phyloP scores from a whole-genome alignment of 2,329 filamentous ascomycete genomes.

The Blumeria hordei region DNA sequence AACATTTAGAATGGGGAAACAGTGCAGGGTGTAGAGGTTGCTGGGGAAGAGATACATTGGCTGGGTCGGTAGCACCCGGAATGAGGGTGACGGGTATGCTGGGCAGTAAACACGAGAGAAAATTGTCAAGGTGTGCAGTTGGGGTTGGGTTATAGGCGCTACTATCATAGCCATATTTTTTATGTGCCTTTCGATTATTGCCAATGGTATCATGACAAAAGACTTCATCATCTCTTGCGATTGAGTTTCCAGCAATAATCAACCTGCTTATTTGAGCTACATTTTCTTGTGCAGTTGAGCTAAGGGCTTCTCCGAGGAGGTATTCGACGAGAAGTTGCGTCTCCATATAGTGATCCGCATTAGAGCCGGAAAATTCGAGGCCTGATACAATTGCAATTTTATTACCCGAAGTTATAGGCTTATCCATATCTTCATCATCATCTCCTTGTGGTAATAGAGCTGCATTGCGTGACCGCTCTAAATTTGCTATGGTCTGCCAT shows the following conservation, averaged over 20 bases:
- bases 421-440: conserved; percentile 33
- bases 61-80: conserved; percentile 63
- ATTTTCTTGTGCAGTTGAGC: conserved; percentile 30
- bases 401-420: conserved; percentile 16
- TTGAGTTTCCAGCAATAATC: conserved; percentile 78
- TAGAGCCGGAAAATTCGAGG: conserved; percentile 54
- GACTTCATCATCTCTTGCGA: conserved; percentile 19
- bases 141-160: conserved; percentile 70
- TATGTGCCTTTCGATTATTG: conserved; percentile 22
- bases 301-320: conserved; percentile 58
- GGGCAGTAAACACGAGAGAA: conserved; percentile 59
- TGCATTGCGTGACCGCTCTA: conserved; percentile 17
- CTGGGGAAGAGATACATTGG: conserved; percentile 74
- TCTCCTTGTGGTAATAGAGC: conserved; percentile 22
- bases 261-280: conserved; percentile 54
- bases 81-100: conserved; percentile 74
- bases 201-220: conserved; percentile 12
- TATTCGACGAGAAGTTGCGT: conserved; percentile 66
- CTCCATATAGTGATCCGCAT: conserved; percentile 45
- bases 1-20: conserved; percentile 55
- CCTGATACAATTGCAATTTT: conserved; percentile 75
- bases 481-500: conserved; percentile 41
- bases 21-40: conserved; percentile 84
- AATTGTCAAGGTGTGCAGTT: conserved; percentile 60
- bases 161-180: conserved; percentile 89